These are phyloP conservation scores for Trichoderma koningiopsis DNA, from an alignment of 2,329 filamentous ascomycete species.

Conservation along the genomic window DNA sequence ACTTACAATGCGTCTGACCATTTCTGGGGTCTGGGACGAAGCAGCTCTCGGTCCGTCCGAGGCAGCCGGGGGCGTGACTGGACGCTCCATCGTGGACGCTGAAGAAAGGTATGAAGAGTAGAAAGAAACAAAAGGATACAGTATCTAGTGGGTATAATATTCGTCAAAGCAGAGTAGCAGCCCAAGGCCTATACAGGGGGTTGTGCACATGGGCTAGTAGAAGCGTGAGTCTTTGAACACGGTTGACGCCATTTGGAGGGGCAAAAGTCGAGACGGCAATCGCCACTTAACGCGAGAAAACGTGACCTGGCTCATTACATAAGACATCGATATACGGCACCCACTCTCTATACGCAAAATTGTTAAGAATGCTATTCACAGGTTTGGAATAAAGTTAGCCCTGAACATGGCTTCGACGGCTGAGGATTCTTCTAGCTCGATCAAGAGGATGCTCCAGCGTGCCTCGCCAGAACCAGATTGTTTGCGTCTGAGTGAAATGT, in stretches of 20 bases:
- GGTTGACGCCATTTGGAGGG: conserved; percentile 30
- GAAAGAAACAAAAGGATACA: not conserved
- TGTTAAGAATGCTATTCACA: not conserved
- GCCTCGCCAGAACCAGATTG: not conserved
- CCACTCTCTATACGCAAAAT: not conserved
- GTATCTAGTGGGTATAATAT: no score
- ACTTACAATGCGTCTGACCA: conserved; percentile 58
- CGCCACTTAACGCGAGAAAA: conserved; percentile 37
- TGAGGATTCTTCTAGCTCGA: not conserved
- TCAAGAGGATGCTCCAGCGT: not conserved
- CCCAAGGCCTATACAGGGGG: not conserved
- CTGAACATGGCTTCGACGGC: not conserved
- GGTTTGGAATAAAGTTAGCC: not conserved
- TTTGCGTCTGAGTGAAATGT: not conserved
- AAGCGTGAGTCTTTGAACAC: not conserved
- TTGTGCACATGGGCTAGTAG: not conserved
- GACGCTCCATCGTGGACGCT: conserved; percentile 47
- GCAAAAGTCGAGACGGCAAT: conserved; percentile 31
- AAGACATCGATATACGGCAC: not conserved
- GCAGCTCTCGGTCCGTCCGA: conserved; percentile 37
- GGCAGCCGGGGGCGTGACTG: conserved; percentile 48
- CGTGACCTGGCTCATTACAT: conserved; percentile 31
- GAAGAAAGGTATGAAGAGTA: not conserved
- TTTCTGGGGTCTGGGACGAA: conserved; percentile 57
- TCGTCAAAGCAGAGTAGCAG: not conserved